Percentiles rank a stretch among this genome's conserved stretches.
Conservation (phyloP, 1,284 basidiomycete genomes). For the Trichosporon coremiiforme region DNA sequence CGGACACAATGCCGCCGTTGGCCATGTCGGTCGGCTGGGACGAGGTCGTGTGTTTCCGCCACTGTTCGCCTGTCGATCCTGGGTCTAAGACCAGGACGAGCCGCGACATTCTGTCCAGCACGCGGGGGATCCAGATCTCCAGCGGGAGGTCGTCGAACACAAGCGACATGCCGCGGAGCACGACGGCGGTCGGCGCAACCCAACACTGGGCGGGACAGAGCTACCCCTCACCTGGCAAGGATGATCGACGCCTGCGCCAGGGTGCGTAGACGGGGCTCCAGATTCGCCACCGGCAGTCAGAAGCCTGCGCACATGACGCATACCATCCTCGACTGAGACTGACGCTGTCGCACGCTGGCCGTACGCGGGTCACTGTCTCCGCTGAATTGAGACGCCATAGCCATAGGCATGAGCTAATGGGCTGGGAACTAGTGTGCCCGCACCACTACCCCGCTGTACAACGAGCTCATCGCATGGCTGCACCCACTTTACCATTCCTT, state of each 20-base stretch:
- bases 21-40: neutral
- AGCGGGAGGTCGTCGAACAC: neutral
- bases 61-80: neutral
- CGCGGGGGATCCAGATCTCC: neutral
- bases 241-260: neutral
- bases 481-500: constrained; percentile 1
- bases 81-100: neutral
- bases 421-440: constrained; percentile 4
- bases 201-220: neutral
- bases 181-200: neutral
- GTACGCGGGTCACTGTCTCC: neutral
- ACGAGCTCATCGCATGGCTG: neutral
- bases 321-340: neutral
- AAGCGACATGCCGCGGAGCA: neutral
- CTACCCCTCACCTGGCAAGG: too few relatives aligned
- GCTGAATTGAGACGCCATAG: neutral
- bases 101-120: neutral
- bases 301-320: neutral
- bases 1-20: neutral
- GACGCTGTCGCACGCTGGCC: neutral
- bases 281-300: neutral
- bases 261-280: neutral
- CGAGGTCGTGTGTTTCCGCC: neutral
- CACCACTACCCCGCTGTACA: neutral
- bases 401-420: neutral